These are phyloP conservation scores for Amanita fuliginea DNA, from an alignment of 768 basidiomycete species.

Conservation along the genomic window DNA sequence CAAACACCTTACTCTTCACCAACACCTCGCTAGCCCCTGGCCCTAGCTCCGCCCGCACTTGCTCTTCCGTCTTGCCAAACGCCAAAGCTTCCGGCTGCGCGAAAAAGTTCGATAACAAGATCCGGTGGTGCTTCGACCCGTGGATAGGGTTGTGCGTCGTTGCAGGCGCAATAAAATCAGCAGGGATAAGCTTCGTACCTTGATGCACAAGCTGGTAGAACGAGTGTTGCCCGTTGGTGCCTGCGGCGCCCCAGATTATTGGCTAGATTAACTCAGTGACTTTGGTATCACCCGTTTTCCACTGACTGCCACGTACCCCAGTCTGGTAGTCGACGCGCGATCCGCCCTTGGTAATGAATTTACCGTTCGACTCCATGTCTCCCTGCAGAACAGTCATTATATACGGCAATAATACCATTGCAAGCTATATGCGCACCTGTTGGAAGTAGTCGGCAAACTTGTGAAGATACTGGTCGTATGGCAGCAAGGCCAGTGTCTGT, in stretches of 20 bases:
- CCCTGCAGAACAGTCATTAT: slow-evolving; percentile 32
- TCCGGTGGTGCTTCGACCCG: slow-evolving; percentile 88
- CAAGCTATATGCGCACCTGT: slow-evolving; percentile 36
- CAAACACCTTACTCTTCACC: slow-evolving; percentile 96
- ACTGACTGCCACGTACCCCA: slow-evolving; percentile 52
- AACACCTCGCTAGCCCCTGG: slow-evolving; percentile 68
- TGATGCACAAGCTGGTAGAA: slow-evolving; percentile 98
- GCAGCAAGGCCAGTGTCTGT: slow-evolving; percentile 91
- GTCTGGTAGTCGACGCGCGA: slow-evolving; percentile 93
- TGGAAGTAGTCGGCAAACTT: slow-evolving; percentile 99
- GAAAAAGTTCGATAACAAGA: slow-evolving; percentile 95
- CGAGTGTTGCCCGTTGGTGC: slow-evolving; percentile 98
- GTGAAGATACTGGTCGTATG: slow-evolving; percentile 98
- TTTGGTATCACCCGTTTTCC: slow-evolving; percentile 1
- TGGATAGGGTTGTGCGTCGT: slow-evolving; percentile 85
- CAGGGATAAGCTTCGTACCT: slow-evolving; percentile 85
- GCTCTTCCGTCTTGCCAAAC: slow-evolving; percentile 91
- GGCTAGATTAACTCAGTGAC: slow-evolving; percentile 37
- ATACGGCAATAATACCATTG: not conserved
- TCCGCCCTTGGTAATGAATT: slow-evolving; percentile 90
- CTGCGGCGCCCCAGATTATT: slow-evolving; percentile 98
- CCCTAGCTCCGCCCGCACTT: slow-evolving; percentile 64
- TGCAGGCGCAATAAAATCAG: slow-evolving; percentile 87
- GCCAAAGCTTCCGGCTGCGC: slow-evolving; percentile 97
- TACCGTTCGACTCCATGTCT: slow-evolving; percentile 99